These are phyloP conservation scores for Acanthamoeba quina DNA, from an alignment of 208 protist genomes.

Conservation along the genomic window DNA sequence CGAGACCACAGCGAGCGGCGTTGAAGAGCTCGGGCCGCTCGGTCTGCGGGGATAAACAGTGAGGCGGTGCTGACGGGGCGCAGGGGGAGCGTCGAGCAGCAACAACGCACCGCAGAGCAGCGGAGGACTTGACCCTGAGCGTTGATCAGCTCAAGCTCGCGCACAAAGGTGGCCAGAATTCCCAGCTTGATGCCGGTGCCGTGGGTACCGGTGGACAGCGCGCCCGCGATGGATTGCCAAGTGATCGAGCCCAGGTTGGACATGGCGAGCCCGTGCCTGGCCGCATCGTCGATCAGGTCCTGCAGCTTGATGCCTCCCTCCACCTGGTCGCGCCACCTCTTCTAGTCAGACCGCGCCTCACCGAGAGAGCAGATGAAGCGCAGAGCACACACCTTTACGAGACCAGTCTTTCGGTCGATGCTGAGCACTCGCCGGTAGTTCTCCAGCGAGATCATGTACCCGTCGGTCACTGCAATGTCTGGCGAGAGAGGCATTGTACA, in stretches of 20 bases:
- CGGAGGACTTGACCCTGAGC: slow-evolving; percentile 6
- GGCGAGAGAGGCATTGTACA: background rate
- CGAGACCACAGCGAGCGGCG: slow-evolving; percentile 60
- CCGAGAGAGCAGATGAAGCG: too few species aligned
- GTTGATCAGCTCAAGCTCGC: slow-evolving; percentile 57
- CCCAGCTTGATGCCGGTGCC: slow-evolving; percentile 64
- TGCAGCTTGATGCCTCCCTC: slow-evolving; percentile 29
- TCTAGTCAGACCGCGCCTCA: background rate
- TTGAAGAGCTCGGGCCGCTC: slow-evolving; percentile 61
- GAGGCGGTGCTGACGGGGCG: background rate
- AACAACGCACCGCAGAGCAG: slow-evolving; percentile 36
- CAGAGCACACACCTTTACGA: slow-evolving; percentile 19
- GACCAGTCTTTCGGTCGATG: background rate
- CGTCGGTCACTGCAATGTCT: slow-evolving; percentile 58
- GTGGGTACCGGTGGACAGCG: slow-evolving; percentile 65
- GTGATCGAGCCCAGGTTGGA: slow-evolving; percentile 66
- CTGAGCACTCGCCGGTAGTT: slow-evolving; percentile 22
- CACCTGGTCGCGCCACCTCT: background rate
- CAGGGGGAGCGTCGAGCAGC: background rate
- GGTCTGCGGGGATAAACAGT: background rate
- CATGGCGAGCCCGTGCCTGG: slow-evolving; percentile 50
- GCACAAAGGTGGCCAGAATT: slow-evolving; percentile 33
- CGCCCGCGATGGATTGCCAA: slow-evolving; percentile 46
- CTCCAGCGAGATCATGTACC: slow-evolving; percentile 67
- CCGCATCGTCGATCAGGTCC: slow-evolving; percentile 41